phyloP scores from a whole-genome alignment of 2,329 filamentous ascomycete genomes.

The Fusarium pseudograminearum region DNA sequence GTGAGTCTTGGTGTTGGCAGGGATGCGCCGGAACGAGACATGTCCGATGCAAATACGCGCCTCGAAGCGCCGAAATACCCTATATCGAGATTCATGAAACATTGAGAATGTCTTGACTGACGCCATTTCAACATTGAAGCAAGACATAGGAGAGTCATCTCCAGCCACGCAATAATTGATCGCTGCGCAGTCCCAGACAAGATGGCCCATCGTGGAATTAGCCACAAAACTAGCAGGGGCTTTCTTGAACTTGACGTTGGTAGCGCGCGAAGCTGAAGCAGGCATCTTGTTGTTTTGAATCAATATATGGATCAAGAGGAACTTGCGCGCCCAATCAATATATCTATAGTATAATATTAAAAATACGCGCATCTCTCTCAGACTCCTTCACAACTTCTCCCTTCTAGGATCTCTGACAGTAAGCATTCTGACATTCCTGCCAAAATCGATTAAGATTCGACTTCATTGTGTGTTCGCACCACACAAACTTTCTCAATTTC shows the following conservation, averaged over 20 bases:
- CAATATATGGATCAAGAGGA: neutral
- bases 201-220: neutral
- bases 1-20: neutral
- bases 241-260: neutral
- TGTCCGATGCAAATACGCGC: neutral
- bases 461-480: neutral
- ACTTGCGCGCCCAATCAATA: neutral
- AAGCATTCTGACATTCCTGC: neutral
- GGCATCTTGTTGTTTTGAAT: neutral
- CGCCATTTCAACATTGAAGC: neutral
- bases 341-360: neutral
- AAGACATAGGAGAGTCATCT: neutral
- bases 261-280: neutral
- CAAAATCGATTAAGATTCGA: neutral
- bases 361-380: neutral
- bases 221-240: neutral
- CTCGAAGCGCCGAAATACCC: neutral
- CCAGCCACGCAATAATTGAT: neutral
- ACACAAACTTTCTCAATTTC: neutral
- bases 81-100: neutral
- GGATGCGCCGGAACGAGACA: neutral
- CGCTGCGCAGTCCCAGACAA: too few relatives aligned
- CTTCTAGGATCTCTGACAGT: neutral
- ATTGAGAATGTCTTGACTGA: neutral
- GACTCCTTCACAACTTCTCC: too few relatives aligned